A percentile compares a stretch with the other conserved stretches of the same genome.
phyloP scores from a whole-genome alignment of 2,329 filamentous ascomycete genomes.

The Pestalotiopsis sp. region DNA sequence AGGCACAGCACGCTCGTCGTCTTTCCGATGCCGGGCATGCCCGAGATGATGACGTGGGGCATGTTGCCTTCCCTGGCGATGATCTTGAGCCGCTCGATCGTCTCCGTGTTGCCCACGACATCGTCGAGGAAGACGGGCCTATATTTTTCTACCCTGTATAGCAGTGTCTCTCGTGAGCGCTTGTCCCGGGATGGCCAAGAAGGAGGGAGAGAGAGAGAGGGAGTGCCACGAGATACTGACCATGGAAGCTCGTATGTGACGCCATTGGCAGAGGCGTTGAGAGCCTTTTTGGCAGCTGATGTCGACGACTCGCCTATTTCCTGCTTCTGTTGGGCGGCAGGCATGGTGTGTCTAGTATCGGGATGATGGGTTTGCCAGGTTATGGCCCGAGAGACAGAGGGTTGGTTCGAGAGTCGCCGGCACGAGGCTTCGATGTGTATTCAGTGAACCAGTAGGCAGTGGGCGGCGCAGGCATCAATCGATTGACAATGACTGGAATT shows the following conservation, averaged over 20 bases:
- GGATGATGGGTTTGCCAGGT: slow-evolving; percentile 7
- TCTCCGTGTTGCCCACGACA: slow-evolving; percentile 96
- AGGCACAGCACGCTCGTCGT: slow-evolving; percentile 94
- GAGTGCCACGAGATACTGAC: slow-evolving; percentile 43
- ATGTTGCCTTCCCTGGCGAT: slow-evolving; percentile 99
- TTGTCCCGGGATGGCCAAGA: neutral
- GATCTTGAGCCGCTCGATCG: slow-evolving; percentile 94
- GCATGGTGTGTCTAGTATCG: slow-evolving; percentile 37
- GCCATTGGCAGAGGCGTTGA: slow-evolving; percentile 51
- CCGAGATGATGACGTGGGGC: slow-evolving; percentile 99
- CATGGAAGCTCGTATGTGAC: slow-evolving; percentile 76
- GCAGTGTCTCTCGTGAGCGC: neutral
- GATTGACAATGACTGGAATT: neutral
- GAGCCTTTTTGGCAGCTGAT: slow-evolving; percentile 56
- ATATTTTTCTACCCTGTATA: slow-evolving; percentile 92
- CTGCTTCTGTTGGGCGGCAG: slow-evolving; percentile 45
- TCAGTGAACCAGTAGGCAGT: neutral
- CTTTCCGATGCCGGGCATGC: slow-evolving; percentile 98
- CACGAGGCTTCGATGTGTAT: neutral
- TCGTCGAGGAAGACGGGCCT: slow-evolving; percentile 92
- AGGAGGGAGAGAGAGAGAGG: neutral
- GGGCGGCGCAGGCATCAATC: neutral
- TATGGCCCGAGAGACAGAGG: neutral
- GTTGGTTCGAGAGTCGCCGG: neutral
- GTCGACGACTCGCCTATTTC: slow-evolving; percentile 62